These are phyloP conservation scores for Vicia villosa DNA, from an alignment of 306 rosid species.

Conservation along the genomic window DNA sequence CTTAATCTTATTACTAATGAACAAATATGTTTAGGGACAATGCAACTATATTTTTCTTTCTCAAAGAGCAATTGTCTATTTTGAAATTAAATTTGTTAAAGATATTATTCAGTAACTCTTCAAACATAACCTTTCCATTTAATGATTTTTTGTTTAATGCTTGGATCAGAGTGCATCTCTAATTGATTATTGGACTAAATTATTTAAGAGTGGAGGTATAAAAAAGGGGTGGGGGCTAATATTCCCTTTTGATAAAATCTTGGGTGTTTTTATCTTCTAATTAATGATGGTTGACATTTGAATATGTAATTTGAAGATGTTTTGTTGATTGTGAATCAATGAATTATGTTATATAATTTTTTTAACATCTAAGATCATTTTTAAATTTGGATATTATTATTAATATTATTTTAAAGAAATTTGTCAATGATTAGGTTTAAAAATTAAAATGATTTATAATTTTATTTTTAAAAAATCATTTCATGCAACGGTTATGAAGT, in stretches of 20 bases:
- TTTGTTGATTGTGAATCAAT: too few species aligned
- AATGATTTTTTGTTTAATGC: slow-evolving; percentile 18
- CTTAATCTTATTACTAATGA: too few species aligned
- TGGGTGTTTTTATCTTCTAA: slow-evolving; percentile 9
- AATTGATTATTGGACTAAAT: slow-evolving; percentile 22
- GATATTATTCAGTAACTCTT: slow-evolving; percentile 19
- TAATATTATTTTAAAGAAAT: too few species aligned
- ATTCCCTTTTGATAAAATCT: slow-evolving; percentile 16
- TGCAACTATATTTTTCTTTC: background rate
- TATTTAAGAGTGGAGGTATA: background rate
- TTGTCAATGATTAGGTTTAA: too few species aligned
- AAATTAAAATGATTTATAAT: too few species aligned
- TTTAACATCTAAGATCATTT: too few species aligned
- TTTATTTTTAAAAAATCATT: too few species aligned
- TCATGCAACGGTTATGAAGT: too few species aligned
- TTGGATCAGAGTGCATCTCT: slow-evolving; percentile 11
- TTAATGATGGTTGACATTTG: too few species aligned
- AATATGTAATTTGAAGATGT: slow-evolving; percentile 11
- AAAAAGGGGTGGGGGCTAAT: slow-evolving; percentile 14
- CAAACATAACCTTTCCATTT: background rate
- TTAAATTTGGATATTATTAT: too few species aligned
- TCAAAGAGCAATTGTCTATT: slow-evolving; percentile 13
- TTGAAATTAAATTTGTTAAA: slow-evolving; percentile 21
- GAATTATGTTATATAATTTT: too few species aligned
- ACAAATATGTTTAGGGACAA: too few species aligned